Evolutionary conservation across 352 stramenopile genomes (phyloP), one percentile per base, ranked within the genome.

Genomic region (Phytopythium helicoides): DNA sequence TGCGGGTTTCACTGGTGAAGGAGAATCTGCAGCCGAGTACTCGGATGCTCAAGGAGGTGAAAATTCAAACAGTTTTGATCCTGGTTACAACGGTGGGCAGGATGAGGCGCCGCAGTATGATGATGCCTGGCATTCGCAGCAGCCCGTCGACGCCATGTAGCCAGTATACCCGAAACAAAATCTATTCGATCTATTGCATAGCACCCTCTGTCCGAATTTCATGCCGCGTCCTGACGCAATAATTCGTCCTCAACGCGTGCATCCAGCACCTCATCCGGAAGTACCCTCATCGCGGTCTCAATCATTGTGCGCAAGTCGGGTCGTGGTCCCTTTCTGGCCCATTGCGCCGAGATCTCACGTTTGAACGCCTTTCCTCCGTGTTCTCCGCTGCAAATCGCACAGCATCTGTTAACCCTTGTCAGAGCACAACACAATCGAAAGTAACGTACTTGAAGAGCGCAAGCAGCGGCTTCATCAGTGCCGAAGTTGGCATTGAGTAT

Each of bases 341-440:
- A 93, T 23, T 81, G 72, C 11, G 80, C 65, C 14, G 81, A 71
- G 37, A 95, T 87, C 26, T 80, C 62, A 33, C 85, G 82, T 50
- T 93, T 93, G 58, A 92, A 91, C 6, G 81, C 79, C 56, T 91
- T 92, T 21, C 85, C 81, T 4, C 81, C 83, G 47, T 75, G 72
- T 37, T 92, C 85, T 18, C 82, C 85, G 45, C 81, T 92, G 55
- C 25, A 0, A 59, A 1, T 3, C 26, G 45, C 0, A 16, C 39
- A 38, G 37, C 16, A 46, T 25, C 10, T 35, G 39, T 38, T 36
- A 12, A 47, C 5, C 16, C 3, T 37, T 3, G 3, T 22, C 23
- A 23, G 45, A 10, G 41, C 11, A 14, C 16, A 18, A 25, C 16
- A 51, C 16, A n/a, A n/a, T n/a, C n/a, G n/a, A n/a, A n/a, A n/a